Base-by-base conservation (phyloP, 345 rosid species). In the Atalantia buxifolia region DNA sequence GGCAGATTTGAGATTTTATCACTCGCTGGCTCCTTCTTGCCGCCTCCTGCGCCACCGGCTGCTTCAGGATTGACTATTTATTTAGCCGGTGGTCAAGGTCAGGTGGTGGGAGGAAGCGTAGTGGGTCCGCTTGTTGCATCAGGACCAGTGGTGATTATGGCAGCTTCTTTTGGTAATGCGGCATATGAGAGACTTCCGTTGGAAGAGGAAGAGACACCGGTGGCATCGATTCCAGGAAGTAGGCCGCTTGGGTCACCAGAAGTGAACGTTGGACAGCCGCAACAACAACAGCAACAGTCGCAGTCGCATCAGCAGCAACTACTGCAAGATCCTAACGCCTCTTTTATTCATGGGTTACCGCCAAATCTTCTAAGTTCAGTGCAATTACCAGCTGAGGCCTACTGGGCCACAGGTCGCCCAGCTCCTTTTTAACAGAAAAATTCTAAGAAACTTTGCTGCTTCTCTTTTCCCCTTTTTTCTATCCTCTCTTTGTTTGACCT, bases 131-230 rank as follows among this genome's bases (percentile, higher is more conserved):
- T 95, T 2, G 36, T 89, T 62, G 95, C 98, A 5, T 90, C 92
- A 0, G 98, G 98, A 10, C 98, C 98, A 56, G 94, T 93, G 57
- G 94, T 95, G 74, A 82, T 95, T 70, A 93, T 95, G 97, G 98
- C 98, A 1, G 98, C 98, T 76, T 95, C 98, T 24, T 95, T 95
- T 67, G 94, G 98, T 22, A 93, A 95, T 90, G 98, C 98, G n/a
- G 94, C 98, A n/a, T 95, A 93, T 69, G 93, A 92, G 85, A 84
- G 95, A 78, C 83, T 94, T 81, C 98, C 98, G 10, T 69, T 92
- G 76, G 98, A 94, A 73, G 98, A 94, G 65, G 97, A 93, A 30
- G 97, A 92, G 70, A 69, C 69, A 19, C 81, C 80, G 40, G 80
- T 71, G 62, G 69, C 66, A 22, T 79, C 77, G 7, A 69, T 78